Base-by-base conservation (phyloP, 371 early-diverging fungal genomes). In the Syncephalastrum sp. region DNA sequence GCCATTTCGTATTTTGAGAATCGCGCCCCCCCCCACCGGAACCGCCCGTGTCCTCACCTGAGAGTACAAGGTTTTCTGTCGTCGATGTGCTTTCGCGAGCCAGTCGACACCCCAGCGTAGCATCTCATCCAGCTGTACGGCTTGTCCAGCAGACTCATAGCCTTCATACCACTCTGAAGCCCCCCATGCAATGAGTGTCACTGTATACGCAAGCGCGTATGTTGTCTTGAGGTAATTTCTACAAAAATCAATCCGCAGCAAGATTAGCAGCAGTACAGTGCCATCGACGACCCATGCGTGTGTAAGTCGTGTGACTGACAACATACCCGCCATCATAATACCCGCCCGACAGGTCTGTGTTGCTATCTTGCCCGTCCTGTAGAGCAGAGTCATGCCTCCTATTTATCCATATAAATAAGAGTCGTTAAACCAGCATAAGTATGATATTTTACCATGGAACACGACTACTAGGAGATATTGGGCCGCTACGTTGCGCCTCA, bases 21-120 rank as follows among this genome's bases (percentile, higher is more conserved):
- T 49, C 7, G 6, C 8, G 7, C 21, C 21, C 21, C 21, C 21
- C 21, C n/a, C n/a, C n/a, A n/a, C n/a, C n/a, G n/a, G n/a, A n/a
- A n/a, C n/a, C 21, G 21, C 2, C 21, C 21, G 14, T 45, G 13
- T 38, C 2, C 33, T 43, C 57, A 67, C 74, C 56, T 72, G 69
- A 41, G 72, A 67, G 59, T 74, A 77, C 24, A 81, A 65, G 0
- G 67, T 66, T 59, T 71, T 69, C 47, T 68, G 63, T 23, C 70
- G 56, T 4, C 75, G 75, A 54, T 83, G 81, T 0, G 82, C 79
- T 46, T 81, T 79, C 48, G 79, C 72, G 21, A 83, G 54, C 84
- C 85, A 85, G 49, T 87, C 86, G 33, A 75, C 79, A 17, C 87
- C 87, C 86, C 85, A 87, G 54, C 75, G 75, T 10, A 87, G 44